These are phyloP conservation scores for Ulota crispa DNA, from an alignment of 225 moss, liverwort and hornwort genomes.

Conservation along the genomic window DNA sequence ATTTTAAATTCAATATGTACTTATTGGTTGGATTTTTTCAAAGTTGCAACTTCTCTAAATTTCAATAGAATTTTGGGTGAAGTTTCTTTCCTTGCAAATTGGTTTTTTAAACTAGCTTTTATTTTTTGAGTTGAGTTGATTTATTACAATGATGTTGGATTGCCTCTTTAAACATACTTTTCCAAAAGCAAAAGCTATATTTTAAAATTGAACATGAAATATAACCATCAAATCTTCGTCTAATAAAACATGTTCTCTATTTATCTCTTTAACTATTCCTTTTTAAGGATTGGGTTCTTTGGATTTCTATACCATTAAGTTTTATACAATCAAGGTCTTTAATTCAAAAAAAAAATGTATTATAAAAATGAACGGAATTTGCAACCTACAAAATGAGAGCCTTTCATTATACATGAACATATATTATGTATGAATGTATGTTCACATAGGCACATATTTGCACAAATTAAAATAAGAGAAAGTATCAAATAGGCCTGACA, in stretches of 20 bases:
- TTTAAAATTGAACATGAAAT: no score
- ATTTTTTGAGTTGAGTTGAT: neutral
- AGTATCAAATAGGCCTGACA: no score
- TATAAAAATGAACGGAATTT: neutral
- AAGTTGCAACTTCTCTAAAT: no score
- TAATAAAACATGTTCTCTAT: neutral
- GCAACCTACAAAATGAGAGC: neutral
- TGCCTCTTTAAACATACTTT: neutral
- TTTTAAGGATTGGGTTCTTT: neutral
- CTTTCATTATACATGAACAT: no score
- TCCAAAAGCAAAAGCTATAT: neutral
- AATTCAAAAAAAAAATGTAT: neutral
- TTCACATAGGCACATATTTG: no score
- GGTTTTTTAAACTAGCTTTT: neutral
- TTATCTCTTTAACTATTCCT: neutral
- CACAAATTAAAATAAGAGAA: no score
- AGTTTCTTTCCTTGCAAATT: no score
- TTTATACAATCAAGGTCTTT: neutral
- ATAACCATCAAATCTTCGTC: neutral
- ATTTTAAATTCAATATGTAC: no score
- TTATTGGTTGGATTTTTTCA: no score
- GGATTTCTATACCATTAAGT: neutral
- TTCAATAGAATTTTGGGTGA: neutral
- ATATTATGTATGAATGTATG: no score
- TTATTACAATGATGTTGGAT: neutral